These are phyloP conservation scores for Oryza nivara DNA, from an alignment of 176 grass and related monocot species.

Conservation along the genomic window DNA sequence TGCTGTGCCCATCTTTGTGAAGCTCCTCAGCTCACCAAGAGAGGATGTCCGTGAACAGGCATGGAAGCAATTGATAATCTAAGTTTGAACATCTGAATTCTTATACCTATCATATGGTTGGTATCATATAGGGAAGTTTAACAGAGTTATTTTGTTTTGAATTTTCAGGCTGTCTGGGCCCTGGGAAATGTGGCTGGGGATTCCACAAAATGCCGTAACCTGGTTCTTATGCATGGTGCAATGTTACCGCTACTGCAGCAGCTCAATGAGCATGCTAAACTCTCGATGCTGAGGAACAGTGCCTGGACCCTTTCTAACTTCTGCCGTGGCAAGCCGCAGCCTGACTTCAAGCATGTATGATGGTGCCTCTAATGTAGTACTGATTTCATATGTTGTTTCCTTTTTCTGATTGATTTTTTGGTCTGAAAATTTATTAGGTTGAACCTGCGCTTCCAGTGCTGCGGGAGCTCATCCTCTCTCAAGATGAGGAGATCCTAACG, in stretches of 20 bases:
- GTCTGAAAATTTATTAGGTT: constrained; percentile 44
- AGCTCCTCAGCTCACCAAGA: constrained; percentile 59
- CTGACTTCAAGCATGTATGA: constrained; percentile 56
- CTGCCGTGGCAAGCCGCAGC: constrained; percentile 51
- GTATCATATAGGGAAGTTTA: background rate
- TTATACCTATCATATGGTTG: background rate
- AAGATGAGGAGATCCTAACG: constrained; percentile 58
- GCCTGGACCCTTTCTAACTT: constrained; percentile 66
- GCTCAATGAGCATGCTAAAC: constrained; percentile 52
- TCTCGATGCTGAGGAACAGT: constrained; percentile 63
- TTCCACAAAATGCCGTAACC: constrained; percentile 45
- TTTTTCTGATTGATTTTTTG: background rate
- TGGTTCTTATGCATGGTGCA: constrained; percentile 52
- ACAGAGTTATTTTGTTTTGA: constrained; percentile 15
- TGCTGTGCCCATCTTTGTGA: constrained; percentile 52
- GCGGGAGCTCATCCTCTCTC: constrained; percentile 52
- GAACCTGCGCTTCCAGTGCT: constrained; percentile 51
- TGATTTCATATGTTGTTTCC: background rate
- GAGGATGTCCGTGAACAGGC: constrained; percentile 71
- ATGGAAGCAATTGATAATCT: background rate
- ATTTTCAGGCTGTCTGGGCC: constrained; percentile 66
- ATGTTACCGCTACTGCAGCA: constrained; percentile 44
- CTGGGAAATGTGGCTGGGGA: constrained; percentile 68
- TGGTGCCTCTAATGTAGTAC: constrained; percentile 15
- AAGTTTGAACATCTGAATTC: background rate